Evolutionary conservation across 1,139 yeast genomes (phyloP), one percentile per base, ranked within the genome.

Genomic region (Zygosaccharomyces pseudobailii): DNA sequence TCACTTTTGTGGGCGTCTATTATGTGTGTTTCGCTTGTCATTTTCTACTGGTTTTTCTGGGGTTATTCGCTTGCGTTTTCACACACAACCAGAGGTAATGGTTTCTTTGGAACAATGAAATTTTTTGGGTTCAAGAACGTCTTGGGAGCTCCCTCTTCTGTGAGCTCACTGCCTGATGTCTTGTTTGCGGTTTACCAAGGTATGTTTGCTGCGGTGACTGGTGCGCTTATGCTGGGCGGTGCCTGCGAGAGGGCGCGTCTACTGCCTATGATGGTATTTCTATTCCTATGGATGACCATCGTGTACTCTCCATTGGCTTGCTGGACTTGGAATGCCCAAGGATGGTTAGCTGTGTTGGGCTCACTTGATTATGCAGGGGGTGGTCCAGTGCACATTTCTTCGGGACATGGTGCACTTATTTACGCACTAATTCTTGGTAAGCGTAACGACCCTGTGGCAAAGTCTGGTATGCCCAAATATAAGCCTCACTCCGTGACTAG

Each of bases 31-130:
- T 82, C 92, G 58, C 71, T 90, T 33, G 80, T 89, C 5, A 72
- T 84, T 1, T 88, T 90, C 77, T 96, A 90, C 64, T 90, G 97
- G 97, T 90, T 88, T 69, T 88, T 88, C 72, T 88, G 97, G 96
- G 97, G 97, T 50, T 90, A 86, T 68, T 85, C 97, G 6, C 75
- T 92, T 52, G 82, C 87, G 22, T 90, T 89, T 66, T 80, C 95
- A 41, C 87, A 83, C 62, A 71, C 73, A 45, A 82, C 85, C 17
- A 72, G 73, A 37, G 82, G 89, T 19, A 65, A 73, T 38, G 72
- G 70, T 6, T 84, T 89, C 67, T 74, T 88, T 56, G 97, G 98
- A 48, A 79, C 86, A 56, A 71, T 92, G 66, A 75, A 78, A 61
- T 84, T 87, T 71, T 88, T 90, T 64, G 84, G 88, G 54, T 76